A percentile compares a stretch with the other conserved stretches of the same genome.
These are phyloP conservation scores for Arthrobotrys iridis DNA, from an alignment of 2,329 filamentous ascomycete genomes.

Conservation along the genomic window DNA sequence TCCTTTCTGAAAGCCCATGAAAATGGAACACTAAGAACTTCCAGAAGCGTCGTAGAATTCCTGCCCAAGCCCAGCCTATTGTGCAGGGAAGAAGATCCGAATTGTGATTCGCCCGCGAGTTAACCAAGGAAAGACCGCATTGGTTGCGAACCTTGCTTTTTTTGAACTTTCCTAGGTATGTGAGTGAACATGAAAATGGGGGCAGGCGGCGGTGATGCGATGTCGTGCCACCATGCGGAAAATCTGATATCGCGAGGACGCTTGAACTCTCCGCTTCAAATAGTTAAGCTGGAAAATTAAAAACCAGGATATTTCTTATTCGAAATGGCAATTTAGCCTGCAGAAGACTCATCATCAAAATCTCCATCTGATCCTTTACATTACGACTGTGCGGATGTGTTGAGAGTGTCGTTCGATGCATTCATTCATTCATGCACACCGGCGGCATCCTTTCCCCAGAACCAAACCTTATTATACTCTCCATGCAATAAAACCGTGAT, in stretches of 20 bases:
- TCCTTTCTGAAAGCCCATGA: constrained; percentile 54
- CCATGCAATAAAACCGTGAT: constrained; percentile 46
- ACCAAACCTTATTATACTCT: constrained; percentile 17
- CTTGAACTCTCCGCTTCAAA: not conserved
- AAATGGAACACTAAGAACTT: constrained; percentile 52
- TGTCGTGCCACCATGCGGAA: constrained; percentile 33
- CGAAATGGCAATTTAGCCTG: constrained; percentile 7
- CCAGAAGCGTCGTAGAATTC: constrained; percentile 54
- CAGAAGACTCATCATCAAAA: constrained; percentile 22
- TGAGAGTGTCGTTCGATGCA: constrained; percentile 44
- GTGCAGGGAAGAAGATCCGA: constrained; percentile 32
- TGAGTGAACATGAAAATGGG: not conserved
- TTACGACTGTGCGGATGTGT: constrained; percentile 14
- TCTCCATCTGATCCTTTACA: constrained; percentile 12
- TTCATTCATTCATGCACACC: constrained; percentile 46
- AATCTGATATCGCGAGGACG: constrained; percentile 18
- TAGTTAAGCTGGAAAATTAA: not conserved
- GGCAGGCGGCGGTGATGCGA: not conserved
- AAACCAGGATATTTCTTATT: constrained; percentile 12
- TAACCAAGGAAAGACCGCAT: constrained; percentile 21
- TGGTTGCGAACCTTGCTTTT: constrained; percentile 31
- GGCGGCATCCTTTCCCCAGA: constrained; percentile 32
- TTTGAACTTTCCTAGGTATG: not conserved
- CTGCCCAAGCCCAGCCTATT: constrained; percentile 12
- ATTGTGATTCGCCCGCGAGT: constrained; percentile 37